phyloP scores from a whole-genome alignment of 495 filamentous ascomycete genomes.

The Gamarada debralockiae region DNA sequence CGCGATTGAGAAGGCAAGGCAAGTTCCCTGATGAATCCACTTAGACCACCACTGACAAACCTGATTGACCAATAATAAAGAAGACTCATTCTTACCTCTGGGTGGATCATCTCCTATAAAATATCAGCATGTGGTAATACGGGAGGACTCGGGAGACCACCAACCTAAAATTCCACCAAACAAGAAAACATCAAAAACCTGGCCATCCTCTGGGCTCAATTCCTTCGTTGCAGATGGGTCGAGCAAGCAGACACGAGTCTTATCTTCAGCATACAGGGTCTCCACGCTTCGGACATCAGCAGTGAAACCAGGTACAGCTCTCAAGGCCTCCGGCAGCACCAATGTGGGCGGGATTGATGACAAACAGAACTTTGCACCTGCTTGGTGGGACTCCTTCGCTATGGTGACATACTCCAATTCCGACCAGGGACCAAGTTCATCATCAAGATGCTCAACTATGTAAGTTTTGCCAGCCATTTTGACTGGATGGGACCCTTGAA shows the following conservation, averaged over 20 bases:
- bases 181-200: conserved; percentile 82
- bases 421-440: conserved; percentile 92
- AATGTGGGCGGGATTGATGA: conserved; percentile 74
- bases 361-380: conserved; percentile 69
- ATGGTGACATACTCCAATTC: conserved; percentile 86
- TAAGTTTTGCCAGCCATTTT: conserved; percentile 54
- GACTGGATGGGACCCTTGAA: background rate
- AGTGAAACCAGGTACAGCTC: conserved; percentile 52
- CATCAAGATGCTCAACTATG: conserved; percentile 90
- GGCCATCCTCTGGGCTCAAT: conserved; percentile 76
- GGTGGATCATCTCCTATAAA: conserved; percentile 86
- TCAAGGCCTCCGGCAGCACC: conserved; percentile 61
- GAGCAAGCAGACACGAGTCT: conserved; percentile 75
- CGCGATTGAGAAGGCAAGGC: too few relatives aligned
- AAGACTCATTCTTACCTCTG: conserved; percentile 54
- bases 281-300: conserved; percentile 74
- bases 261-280: conserved; percentile 62
- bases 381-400: conserved; percentile 67
- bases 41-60: background rate
- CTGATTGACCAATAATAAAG: background rate
- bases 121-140: conserved; percentile 5
- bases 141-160: conserved; percentile 25
- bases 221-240: conserved; percentile 81
- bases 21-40: background rate
- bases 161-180: conserved; percentile 95